phyloP scores from a whole-genome alignment of 2,329 filamentous ascomycete species.

The Talaromyces albobiverticillius region DNA sequence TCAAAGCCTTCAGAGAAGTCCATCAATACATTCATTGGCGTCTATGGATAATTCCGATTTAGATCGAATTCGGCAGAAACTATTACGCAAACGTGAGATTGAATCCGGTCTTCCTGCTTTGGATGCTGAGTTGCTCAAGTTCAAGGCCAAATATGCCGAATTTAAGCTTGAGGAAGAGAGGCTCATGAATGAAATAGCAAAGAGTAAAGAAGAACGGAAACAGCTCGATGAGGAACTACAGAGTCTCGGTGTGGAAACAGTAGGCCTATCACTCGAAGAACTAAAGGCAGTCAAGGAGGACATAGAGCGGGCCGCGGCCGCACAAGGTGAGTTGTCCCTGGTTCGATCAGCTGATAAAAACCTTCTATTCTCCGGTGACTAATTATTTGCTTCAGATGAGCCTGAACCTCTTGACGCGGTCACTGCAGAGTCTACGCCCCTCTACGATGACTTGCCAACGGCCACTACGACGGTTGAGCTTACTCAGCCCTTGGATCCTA shows the following conservation, averaged over 20 bases:
- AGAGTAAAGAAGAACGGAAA: conserved; percentile 41
- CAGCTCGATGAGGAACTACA: conserved; percentile 50
- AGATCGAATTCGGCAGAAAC: conserved; percentile 35
- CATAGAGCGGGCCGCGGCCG: conserved; percentile 15
- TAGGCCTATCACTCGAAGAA: conserved; percentile 44
- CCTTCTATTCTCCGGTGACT: not conserved
- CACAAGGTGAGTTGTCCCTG: conserved; percentile 16
- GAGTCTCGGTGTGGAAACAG: conserved; percentile 46
- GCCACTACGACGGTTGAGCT: not conserved
- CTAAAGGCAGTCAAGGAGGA: conserved; percentile 36
- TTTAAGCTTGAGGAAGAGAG: conserved; percentile 36
- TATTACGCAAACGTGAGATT: conserved; percentile 47
- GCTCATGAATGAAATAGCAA: conserved; percentile 45
- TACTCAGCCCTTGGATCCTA: not conserved
- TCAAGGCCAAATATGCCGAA: conserved; percentile 30
- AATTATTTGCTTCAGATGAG: conserved; percentile 1
- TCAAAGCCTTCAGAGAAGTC: conserved; percentile 16
- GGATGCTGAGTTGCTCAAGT: conserved; percentile 43
- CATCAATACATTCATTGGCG: conserved; percentile 19
- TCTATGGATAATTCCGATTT: conserved; percentile 22
- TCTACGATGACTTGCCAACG: not conserved
- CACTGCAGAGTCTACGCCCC: not conserved
- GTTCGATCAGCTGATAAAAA: not conserved
- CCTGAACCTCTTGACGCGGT: not conserved
- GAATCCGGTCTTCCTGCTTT: conserved; percentile 46